These are phyloP conservation scores for sunflower (Helianthus annuus) DNA, from an alignment of 129 eudicot species.

Conservation along the genomic window DNA sequence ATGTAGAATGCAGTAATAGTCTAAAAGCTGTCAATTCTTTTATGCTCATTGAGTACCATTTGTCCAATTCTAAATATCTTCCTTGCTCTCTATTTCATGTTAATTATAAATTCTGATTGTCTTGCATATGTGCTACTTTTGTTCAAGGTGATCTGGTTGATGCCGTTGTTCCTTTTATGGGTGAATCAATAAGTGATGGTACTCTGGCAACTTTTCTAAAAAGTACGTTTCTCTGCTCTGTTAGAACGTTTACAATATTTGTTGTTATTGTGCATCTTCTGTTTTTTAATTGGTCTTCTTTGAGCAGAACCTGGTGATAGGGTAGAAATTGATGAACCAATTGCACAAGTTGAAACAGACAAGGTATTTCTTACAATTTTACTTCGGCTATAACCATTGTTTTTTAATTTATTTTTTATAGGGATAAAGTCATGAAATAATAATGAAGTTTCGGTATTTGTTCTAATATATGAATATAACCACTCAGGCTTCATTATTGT, in stretches of 20 bases:
- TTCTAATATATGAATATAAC: too few species aligned
- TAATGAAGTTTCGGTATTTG: too few species aligned
- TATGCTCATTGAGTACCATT: not conserved
- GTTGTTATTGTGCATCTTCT: constrained; percentile 6
- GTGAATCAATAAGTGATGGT: constrained; percentile 93
- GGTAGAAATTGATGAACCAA: constrained; percentile 91
- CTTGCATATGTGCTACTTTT: not conserved
- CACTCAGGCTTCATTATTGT: too few species aligned
- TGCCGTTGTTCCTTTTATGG: constrained; percentile 97
- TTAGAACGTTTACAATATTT: not conserved
- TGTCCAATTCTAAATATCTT: too few species aligned
- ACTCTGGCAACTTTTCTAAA: constrained; percentile 86
- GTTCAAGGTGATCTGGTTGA: constrained; percentile 73
- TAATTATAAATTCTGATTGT: not conserved
- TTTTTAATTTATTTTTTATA: too few species aligned
- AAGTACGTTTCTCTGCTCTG: constrained; percentile 45
- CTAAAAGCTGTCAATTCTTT: not conserved
- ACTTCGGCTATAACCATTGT: too few species aligned
- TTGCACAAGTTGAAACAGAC: constrained; percentile 96
- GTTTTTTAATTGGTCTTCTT: constrained; percentile 16
- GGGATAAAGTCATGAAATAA: too few species aligned
- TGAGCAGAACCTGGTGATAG: constrained; percentile 92
- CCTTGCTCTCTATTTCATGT: not conserved
- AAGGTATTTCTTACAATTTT: constrained; percentile 31
- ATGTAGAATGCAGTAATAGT: constrained; percentile 7